Conservation (phyloP, 352 stramenopile genomes). For the Pythium rishiriense region DNA sequence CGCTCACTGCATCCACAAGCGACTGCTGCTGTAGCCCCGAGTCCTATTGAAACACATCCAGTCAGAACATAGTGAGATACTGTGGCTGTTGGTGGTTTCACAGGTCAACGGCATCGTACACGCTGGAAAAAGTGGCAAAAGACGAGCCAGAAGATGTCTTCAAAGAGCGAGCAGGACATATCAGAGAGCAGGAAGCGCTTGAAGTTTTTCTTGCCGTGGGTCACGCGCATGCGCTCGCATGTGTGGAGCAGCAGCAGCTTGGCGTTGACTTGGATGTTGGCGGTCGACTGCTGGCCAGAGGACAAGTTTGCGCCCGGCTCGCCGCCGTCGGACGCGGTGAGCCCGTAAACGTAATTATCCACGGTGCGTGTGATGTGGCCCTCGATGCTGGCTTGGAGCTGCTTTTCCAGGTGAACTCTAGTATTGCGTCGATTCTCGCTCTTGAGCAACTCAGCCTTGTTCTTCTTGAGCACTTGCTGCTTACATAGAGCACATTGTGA, state of each 20-base stretch:
- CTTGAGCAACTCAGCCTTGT: slow-evolving; percentile 78
- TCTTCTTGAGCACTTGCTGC: slow-evolving; percentile 80
- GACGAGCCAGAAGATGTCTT: slow-evolving; percentile 88
- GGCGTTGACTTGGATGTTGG: slow-evolving; percentile 61
- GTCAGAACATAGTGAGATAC: too few relatives aligned
- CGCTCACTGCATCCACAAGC: slow-evolving; percentile 69
- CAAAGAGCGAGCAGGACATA: slow-evolving; percentile 76
- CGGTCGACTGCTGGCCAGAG: slow-evolving; percentile 1
- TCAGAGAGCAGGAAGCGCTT: slow-evolving; percentile 83
- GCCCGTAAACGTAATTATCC: slow-evolving; percentile 60
- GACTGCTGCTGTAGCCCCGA: slow-evolving; percentile 60
- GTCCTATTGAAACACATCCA: slow-evolving; percentile 32
- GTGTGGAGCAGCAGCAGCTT: slow-evolving; percentile 85
- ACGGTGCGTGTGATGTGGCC: slow-evolving; percentile 87
- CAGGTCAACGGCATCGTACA: slow-evolving; percentile 18
- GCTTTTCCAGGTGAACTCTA: slow-evolving; percentile 78
- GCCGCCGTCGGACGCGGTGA: neutral
- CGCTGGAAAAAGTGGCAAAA: slow-evolving; percentile 90
- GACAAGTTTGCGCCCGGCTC: neutral
- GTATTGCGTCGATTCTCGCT: slow-evolving; percentile 73
- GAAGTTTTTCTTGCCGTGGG: slow-evolving; percentile 75
- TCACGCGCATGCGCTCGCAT: slow-evolving; percentile 77
- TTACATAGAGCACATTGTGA: neutral
- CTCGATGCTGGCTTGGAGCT: slow-evolving; percentile 87
- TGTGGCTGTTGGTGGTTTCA: too few relatives aligned